Evolutionary conservation across 2,329 filamentous ascomycete species (phyloP).

Genomic region (Colletotrichum australisinense): DNA sequence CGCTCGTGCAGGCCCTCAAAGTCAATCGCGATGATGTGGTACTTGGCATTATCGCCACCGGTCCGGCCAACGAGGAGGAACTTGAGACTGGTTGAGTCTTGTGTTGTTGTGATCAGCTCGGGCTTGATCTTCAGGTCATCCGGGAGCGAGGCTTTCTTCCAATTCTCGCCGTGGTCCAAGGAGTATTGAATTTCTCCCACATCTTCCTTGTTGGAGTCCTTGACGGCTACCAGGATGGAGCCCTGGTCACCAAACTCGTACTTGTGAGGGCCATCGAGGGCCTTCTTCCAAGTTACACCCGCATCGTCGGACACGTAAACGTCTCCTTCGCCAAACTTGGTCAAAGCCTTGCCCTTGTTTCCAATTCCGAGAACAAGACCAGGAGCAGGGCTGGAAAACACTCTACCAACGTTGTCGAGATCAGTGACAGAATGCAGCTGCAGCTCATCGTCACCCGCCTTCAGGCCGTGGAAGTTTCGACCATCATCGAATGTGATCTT

Average conservation of each 20-base stretch:
- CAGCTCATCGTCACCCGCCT: slow-evolving; percentile 73
- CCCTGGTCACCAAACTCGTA: slow-evolving; percentile 97
- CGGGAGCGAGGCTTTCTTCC: slow-evolving; percentile 78
- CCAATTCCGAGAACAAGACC: slow-evolving; percentile 95
- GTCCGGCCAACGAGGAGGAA: slow-evolving; percentile 80
- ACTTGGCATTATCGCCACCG: slow-evolving; percentile 62
- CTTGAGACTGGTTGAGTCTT: slow-evolving; percentile 92
- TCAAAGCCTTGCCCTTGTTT: slow-evolving; percentile 83
- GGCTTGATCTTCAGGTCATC: slow-evolving; percentile 76
- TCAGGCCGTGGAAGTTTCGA: slow-evolving; percentile 82
- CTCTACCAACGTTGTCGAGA: slow-evolving; percentile 81
- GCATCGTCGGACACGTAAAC: slow-evolving; percentile 93
- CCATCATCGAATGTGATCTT: slow-evolving; percentile 97
- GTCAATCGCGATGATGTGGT: slow-evolving; percentile 80
- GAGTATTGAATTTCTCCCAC: slow-evolving; percentile 77
- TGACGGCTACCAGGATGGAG: slow-evolving; percentile 85
- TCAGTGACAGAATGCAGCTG: slow-evolving; percentile 95
- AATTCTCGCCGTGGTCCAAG: slow-evolving; percentile 87
- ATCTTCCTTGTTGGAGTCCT: slow-evolving; percentile 75
- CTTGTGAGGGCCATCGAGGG: slow-evolving; percentile 85
- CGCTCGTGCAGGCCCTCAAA: slow-evolving; percentile 84
- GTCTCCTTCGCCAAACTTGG: slow-evolving; percentile 77
- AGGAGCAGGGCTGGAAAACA: slow-evolving; percentile 94
- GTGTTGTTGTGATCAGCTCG: slow-evolving; percentile 83
- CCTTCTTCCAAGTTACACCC: slow-evolving; percentile 83